Base-by-base conservation (phyloP, 179 eudicot genomes). In the Amaranthus tricolor region DNA sequence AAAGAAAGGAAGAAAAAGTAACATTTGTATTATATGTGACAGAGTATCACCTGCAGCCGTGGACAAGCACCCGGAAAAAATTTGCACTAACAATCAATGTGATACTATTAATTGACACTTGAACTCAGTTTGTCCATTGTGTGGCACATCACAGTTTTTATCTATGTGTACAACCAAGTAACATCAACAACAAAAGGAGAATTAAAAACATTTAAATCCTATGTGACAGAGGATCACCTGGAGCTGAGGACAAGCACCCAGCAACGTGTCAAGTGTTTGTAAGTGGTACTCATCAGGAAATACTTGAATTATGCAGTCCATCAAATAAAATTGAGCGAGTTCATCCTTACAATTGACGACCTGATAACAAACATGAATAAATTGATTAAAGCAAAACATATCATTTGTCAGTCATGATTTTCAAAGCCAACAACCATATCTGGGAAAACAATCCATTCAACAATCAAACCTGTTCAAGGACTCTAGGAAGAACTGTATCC, bases 251-350 rank as follows among this genome's bases (percentile, higher is more conserved):
- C 88, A 94, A 70, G 98, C 94, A 49, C 88, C 92, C 88, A 94
- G 85, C 77, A 94, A 81, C 48, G 82, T 79, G 83, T 92, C 98
- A 65, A 94, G 96, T 67, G 98, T 94, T 86, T 94, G 97, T 86
- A 94, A 83, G 84, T 94, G 98, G 82, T 92, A 93, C 87, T 94
- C 98, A 56, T 94, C 98, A 12, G 98, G 96, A 88, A 94, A 94
- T 54, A 94, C 98, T 84, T 94, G 98, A 77, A 94, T 94, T 74
- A 94, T 80, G 83, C 98, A 94, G 85, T 94, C 98, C 98, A 94
- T 90, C 87, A 94, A 77, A 83, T 94, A 94, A 81, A 86, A 93
- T 68, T 94, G 98, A 20, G 97, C 98, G 79, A 94, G 89, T 75
- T 90, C 98, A 80, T 94, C 98, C 84, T 92, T 94, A 82, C 98